Evolutionary conservation across 331 rosid genomes (phyloP), one percentile per base, ranked within the genome.

Genomic region (Erythrophleum ivorense): DNA sequence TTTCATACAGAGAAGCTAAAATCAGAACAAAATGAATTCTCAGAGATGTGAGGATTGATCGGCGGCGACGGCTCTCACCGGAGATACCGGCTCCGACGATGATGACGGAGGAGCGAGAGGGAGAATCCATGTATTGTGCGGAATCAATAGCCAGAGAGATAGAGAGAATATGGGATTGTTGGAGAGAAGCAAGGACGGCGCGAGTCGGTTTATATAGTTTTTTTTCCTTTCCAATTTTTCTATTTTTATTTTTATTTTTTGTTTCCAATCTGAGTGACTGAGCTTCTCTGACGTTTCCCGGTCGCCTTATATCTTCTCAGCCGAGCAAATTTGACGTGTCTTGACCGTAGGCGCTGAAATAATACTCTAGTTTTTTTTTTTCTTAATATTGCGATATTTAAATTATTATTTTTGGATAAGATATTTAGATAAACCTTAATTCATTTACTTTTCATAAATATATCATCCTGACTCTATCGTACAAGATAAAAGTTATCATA

Each of bases 71-170:
- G 14, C 21, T 81, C 86, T 83, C 80, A 96, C 99, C 98, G 80
- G 99, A 96, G 82, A 92, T 83, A 4, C 99, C 99, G 14, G 99
- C 98, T 13, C 99, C 99, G 88, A 96, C 52, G 73, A 96, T 55
- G 86, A 96, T 87, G 85, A 93, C 97, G 80, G 98, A 91, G 87
- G 92, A 89, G 80, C 91, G 92, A 82, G 88, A 81, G 14, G 88
- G 84, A 40, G 94, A 88, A 76, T 93, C 98, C 99, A 95, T 95
- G 81, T 74, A 77, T 93, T 53, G 50, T 1, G 19, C 62, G 45
- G 24, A 49, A 54, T 21, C 41, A 53, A 75, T 5, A 57, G 33
- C 52, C 29, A 75, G 19, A 73, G 58, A 29, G 9, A 15, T 9
- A 63, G 57, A 12, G 34, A 6, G 31, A 7, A 24, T 29, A 62